phyloP scores from a whole-genome alignment of 257 asterid species.

The Galeopsis tetrahit region DNA sequence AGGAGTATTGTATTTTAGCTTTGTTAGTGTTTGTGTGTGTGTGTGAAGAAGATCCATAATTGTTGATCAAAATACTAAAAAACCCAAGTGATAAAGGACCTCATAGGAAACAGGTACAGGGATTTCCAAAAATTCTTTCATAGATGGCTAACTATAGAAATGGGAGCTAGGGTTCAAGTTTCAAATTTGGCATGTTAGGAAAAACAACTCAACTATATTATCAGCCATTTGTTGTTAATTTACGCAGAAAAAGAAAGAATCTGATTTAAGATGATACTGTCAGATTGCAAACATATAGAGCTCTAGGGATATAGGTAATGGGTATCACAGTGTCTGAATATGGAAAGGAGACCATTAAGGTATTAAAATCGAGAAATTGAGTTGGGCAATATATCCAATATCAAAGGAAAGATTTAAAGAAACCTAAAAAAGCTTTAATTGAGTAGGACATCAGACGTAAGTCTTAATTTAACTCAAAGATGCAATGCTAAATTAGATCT shows the following conservation, averaged over 20 bases:
- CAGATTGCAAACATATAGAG: neutral
- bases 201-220: neutral
- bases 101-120: neutral
- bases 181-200: neutral
- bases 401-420: neutral
- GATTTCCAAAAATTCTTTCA: constrained; percentile 13
- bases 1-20: neutral
- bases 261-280: neutral
- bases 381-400: neutral
- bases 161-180: neutral
- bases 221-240: neutral
- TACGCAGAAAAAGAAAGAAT: neutral
- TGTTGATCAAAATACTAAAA: neutral
- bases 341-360: neutral
- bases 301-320: no score
- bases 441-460: neutral
- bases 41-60: constrained; percentile 2
- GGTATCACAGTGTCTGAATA: neutral
- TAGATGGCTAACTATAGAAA: neutral
- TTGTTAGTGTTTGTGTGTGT: neutral
- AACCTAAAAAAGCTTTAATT: neutral
- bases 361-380: neutral
- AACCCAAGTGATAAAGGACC: neutral
- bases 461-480: neutral
- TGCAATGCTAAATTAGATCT: neutral